Percentiles rank a stretch among this genome's conserved stretches.
These are phyloP conservation scores for Colletotrichum brevisporum DNA, from an alignment of 2,329 filamentous ascomycete species.

Conservation along the genomic window DNA sequence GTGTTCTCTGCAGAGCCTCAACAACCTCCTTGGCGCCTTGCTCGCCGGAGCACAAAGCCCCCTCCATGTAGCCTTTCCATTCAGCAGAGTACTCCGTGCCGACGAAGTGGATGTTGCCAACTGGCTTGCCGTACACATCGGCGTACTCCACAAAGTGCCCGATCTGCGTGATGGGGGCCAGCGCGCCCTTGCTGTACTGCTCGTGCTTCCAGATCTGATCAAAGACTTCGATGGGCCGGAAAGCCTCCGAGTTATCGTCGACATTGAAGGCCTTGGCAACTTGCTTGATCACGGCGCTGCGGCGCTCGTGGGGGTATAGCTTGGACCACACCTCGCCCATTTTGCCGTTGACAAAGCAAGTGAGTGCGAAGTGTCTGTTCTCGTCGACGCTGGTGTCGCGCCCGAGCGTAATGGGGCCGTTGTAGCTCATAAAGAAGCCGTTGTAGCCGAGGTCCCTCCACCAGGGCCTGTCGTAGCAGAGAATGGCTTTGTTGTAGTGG, in stretches of 20 bases:
- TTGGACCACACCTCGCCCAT: slow-evolving; percentile 53
- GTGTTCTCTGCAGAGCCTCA: slow-evolving; percentile 37
- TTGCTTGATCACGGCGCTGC: slow-evolving; percentile 51
- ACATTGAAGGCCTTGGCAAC: slow-evolving; percentile 48
- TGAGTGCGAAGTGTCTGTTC: slow-evolving; percentile 50
- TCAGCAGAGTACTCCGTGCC: slow-evolving; percentile 63
- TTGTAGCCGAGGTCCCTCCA: slow-evolving; percentile 53
- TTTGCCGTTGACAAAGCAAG: slow-evolving; percentile 58
- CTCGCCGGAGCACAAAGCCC: slow-evolving; percentile 61
- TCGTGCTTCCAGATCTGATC: slow-evolving; percentile 53
- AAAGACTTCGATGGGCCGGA: slow-evolving; percentile 48
- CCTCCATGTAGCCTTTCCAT: slow-evolving; percentile 69
- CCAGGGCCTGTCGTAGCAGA: slow-evolving; percentile 51
- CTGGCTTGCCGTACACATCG: slow-evolving; percentile 48
- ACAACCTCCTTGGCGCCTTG: slow-evolving; percentile 57
- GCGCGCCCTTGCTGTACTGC: slow-evolving; percentile 50
- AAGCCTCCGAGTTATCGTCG: slow-evolving; percentile 41
- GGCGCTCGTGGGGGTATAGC: slow-evolving; percentile 46
- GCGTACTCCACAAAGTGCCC: slow-evolving; percentile 48
- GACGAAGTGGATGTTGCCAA: slow-evolving; percentile 62
- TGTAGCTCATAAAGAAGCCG: slow-evolving; percentile 56
- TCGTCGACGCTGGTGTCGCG: slow-evolving; percentile 57
- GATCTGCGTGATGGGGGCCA: slow-evolving; percentile 50
- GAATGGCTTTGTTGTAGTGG: slow-evolving; percentile 60
- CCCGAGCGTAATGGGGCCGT: slow-evolving; percentile 55